Conservation (phyloP, 1,139 yeast species). For the Kluyveromyces sp. region DNA sequence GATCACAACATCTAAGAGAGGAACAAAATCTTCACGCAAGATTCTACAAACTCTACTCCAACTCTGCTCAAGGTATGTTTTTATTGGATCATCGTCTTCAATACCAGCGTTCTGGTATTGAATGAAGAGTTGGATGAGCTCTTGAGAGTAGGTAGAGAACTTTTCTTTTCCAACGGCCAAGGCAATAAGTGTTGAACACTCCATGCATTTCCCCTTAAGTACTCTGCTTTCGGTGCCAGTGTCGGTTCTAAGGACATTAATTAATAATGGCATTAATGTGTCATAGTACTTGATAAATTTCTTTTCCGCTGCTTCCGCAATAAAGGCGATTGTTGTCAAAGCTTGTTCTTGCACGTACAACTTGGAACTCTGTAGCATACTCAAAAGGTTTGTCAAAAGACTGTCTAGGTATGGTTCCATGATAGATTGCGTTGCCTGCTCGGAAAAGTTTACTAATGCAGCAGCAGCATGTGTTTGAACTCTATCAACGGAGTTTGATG, state of each 20-base stretch:
- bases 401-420: slow-evolving; percentile 87
- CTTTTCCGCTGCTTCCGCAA: slow-evolving; percentile 95
- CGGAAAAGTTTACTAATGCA: slow-evolving; percentile 90
- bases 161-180: slow-evolving; percentile 94
- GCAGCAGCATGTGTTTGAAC: slow-evolving; percentile 99
- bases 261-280: slow-evolving; percentile 84
- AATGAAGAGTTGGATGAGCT: slow-evolving; percentile 67
- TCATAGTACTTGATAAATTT: slow-evolving; percentile 88
- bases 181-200: slow-evolving; percentile 91
- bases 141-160: slow-evolving; percentile 69
- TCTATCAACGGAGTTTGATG: slow-evolving; percentile 66
- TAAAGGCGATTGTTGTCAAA: slow-evolving; percentile 89
- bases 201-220: slow-evolving; percentile 88
- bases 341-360: slow-evolving; percentile 96
- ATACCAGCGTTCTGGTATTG: slow-evolving; percentile 56
- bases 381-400: slow-evolving; percentile 64
- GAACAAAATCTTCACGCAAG: slow-evolving; percentile 77
- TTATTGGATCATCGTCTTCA: slow-evolving; percentile 75
- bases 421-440: slow-evolving; percentile 79
- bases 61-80: slow-evolving; percentile 82
- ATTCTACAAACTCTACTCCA: slow-evolving; percentile 93
- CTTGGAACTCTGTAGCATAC: slow-evolving; percentile 74
- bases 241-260: slow-evolving; percentile 72
- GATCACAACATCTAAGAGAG: slow-evolving; percentile 80
- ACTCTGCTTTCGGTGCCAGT: slow-evolving; percentile 74